phyloP scores from a whole-genome alignment of 768 basidiomycete species.

The Agaricus subrufescens region DNA sequence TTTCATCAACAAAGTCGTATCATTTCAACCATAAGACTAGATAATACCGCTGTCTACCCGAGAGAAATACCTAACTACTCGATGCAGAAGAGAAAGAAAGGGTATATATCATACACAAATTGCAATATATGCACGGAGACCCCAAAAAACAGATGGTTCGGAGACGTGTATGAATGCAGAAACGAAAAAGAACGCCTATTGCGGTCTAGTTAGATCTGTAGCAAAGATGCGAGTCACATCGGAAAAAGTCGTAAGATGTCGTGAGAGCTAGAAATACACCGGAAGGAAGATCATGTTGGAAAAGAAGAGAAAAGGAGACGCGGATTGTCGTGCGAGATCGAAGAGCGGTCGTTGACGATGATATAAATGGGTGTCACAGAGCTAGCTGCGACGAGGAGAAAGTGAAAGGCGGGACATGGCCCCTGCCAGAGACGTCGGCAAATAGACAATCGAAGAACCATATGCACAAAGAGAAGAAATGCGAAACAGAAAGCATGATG shows the following conservation, averaged over 20 bases:
- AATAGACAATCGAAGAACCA: neutral
- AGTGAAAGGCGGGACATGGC: neutral
- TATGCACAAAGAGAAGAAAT: conserved; percentile 7
- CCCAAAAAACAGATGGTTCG: neutral
- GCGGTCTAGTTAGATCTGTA: neutral
- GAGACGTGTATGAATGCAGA: neutral
- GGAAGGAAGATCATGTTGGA: neutral
- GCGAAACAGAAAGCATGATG: conserved; percentile 6
- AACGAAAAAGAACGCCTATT: neutral
- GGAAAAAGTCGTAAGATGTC: neutral
- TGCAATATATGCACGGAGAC: too few relatives aligned
- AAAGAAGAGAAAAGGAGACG: neutral
- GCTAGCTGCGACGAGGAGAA: neutral
- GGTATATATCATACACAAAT: too few relatives aligned
- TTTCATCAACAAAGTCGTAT: too few relatives aligned
- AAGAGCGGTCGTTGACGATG: too few relatives aligned
- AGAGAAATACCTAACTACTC: neutral
- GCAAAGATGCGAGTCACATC: neutral
- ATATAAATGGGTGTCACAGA: too few relatives aligned
- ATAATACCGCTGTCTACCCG: neutral
- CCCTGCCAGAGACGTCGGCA: conserved; percentile 8
- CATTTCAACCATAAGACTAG: neutral
- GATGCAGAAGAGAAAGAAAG: too few relatives aligned
- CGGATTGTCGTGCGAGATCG: too few relatives aligned
- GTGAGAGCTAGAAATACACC: neutral